Base-by-base conservation (phyloP, 352 stramenopile species). In the Phytophthora citrophthora region DNA sequence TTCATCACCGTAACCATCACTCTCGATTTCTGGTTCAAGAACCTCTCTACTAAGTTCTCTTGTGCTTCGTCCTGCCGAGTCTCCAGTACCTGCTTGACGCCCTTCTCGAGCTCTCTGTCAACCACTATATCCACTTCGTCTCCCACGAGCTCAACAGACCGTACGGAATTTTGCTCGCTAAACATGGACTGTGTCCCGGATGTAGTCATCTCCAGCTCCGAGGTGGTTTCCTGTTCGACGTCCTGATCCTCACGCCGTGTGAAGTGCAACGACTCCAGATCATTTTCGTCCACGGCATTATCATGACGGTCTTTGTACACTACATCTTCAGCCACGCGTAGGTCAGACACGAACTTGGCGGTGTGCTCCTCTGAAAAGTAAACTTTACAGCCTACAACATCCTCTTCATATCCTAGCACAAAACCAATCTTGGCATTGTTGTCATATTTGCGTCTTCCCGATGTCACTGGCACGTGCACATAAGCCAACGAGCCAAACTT, bases 231-330 rank as follows among this genome's bases (percentile, higher is more conserved):
- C 20, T 5, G 32, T 39, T 39, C 6, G 13, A 39, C 32, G 12
- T 29, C 26, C 26, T 29, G 26, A 29, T 29, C 26, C 5, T 39
- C 32, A 39, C 32, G 2, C 5, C 3, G 32, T 13, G 26, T 32
- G 6, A 60, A 60, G 24, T 44, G 16, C 16, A 60, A 20, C 5
- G 40, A 60, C n/a, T 39, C 49, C 27, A 32, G 50, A 16, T 27
- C 52, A 27, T 27, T 16, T 3, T 34, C 40, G 4, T 45, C n/a
- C 7, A 45, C 41, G 24, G 49, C 39, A 16, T 38, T 7, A 16
- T 36, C 50, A 40, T 58, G 51, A 31, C 54, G 54, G 23, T 62
- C 54, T 27, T 34, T 18, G 16, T 62, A 62, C 2, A 61, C 31
- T 6, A 46, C 29, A 1, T 41, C 36, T n/a, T 64, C 39, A 6